Percentiles rank a stretch among this genome's conserved stretches.
These are phyloP conservation scores for Arabidopsis suecica DNA, from an alignment of 345 rosid species.

Conservation along the genomic window DNA sequence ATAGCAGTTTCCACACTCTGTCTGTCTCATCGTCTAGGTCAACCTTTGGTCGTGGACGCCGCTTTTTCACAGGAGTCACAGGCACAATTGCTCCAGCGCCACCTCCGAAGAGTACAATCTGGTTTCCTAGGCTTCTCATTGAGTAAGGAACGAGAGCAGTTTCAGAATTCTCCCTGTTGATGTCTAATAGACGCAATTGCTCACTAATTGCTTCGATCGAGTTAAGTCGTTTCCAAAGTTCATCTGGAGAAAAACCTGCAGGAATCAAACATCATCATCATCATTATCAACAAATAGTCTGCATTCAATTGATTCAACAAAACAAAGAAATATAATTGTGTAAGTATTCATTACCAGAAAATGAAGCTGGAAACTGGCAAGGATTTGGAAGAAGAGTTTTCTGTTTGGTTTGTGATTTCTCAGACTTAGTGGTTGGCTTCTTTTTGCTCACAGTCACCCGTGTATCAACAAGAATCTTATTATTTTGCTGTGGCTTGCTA, in stretches of 20 bases:
- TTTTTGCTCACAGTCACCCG: conserved; percentile 50
- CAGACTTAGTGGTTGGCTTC: conserved; percentile 58
- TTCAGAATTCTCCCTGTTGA: conserved; percentile 52
- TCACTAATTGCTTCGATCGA: conserved; percentile 55
- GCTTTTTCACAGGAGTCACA: conserved; percentile 51
- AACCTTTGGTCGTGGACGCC: conserved; percentile 73
- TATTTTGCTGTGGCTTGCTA: conserved; percentile 40
- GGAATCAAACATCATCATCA: conserved; percentile 29
- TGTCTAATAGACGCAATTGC: conserved; percentile 55
- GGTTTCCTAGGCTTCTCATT: conserved; percentile 48
- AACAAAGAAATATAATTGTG: not conserved
- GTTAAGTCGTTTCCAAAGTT: conserved; percentile 44
- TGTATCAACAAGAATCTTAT: conserved; percentile 44
- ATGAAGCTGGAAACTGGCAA: conserved; percentile 39
- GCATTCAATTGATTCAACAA: conserved; percentile 10
- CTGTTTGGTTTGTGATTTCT: conserved; percentile 46
- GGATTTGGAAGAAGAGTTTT: conserved; percentile 41
- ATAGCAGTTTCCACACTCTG: conserved; percentile 80
- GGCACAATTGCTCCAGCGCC: conserved; percentile 67
- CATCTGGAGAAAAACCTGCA: conserved; percentile 57
- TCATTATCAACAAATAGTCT: conserved; percentile 9
- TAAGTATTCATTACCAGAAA: conserved; percentile 49
- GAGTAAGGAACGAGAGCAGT: conserved; percentile 64
- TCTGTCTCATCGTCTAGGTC: conserved; percentile 85
- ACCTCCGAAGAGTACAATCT: conserved; percentile 57